A percentile compares a stretch with the other conserved stretches of the same genome.
These are phyloP conservation scores for Microstegium vimineum DNA, from an alignment of 176 grass and related monocot species.

Conservation along the genomic window DNA sequence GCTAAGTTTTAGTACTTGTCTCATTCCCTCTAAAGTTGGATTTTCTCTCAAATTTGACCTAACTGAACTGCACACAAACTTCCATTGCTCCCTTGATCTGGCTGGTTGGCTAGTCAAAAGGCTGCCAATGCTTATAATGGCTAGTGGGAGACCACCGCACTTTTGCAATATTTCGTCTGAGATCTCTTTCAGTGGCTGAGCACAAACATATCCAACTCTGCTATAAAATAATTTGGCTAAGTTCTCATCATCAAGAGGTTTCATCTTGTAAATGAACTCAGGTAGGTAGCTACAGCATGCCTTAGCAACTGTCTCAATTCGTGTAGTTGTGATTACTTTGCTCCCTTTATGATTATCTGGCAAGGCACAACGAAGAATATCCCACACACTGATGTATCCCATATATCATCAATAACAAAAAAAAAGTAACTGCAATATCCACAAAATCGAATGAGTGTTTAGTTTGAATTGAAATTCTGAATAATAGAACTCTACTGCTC, in stretches of 20 bases:
- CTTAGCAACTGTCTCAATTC: neutral
- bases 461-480: neutral
- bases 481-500: neutral
- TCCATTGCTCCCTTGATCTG: neutral
- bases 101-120: neutral
- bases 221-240: neutral
- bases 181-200: neutral
- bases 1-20: neutral
- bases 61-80: neutral
- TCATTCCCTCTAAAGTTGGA: neutral
- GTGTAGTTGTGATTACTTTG: constrained; percentile 6
- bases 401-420: constrained; percentile 1
- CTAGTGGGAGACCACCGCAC: neutral
- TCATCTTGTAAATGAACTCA: neutral
- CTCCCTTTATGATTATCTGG: neutral
- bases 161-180: neutral
- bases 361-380: neutral
- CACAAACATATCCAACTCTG: neutral
- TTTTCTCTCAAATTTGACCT: neutral
- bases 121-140: neutral
- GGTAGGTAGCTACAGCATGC: neutral
- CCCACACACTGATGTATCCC: neutral
- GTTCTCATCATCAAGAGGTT: neutral
- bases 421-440: neutral
- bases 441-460: neutral